Evolutionary conservation across 2,329 filamentous ascomycete species (phyloP).

Genomic region (Aspergillus pseudoviridinutans): DNA sequence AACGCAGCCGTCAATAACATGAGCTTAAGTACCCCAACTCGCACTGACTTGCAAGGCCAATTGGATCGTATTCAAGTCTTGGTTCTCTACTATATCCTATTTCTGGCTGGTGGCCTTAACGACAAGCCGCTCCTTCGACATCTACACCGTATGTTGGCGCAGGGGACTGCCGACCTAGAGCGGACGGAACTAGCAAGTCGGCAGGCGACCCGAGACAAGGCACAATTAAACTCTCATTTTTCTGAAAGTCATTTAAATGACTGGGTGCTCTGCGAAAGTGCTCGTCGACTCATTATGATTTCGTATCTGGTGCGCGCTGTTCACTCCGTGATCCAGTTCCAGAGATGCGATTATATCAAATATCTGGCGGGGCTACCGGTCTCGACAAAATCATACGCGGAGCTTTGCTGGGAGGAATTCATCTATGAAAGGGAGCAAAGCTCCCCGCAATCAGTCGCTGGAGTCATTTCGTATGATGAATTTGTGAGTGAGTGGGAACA

Average conservation of each 20-base stretch:
- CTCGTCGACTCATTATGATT: not conserved
- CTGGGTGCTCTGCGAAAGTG: not conserved
- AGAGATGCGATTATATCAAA: slow-evolving; percentile 2
- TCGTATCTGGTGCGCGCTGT: slow-evolving; percentile 5
- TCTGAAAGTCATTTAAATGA: not conserved
- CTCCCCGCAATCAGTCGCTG: not conserved
- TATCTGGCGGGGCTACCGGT: slow-evolving; percentile 3
- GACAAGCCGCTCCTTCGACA: not conserved
- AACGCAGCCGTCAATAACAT: not conserved
- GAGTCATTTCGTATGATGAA: slow-evolving; percentile 1
- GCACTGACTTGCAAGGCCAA: not conserved
- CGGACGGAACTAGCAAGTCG: not conserved
- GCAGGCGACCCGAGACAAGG: not conserved
- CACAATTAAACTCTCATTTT: not conserved
- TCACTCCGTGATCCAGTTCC: not conserved
- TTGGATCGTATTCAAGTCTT: not conserved
- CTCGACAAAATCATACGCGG: not conserved
- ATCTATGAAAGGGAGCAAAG: not conserved
- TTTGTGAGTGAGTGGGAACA: slow-evolving; percentile 3
- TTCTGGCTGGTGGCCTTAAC: not conserved
- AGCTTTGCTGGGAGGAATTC: not conserved
- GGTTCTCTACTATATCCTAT: not conserved
- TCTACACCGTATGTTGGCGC: not conserved
- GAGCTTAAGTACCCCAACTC: not conserved
- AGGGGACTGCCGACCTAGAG: not conserved